Conservation (phyloP, 306 rosid genomes). For the Cucumis sativus region DNA sequence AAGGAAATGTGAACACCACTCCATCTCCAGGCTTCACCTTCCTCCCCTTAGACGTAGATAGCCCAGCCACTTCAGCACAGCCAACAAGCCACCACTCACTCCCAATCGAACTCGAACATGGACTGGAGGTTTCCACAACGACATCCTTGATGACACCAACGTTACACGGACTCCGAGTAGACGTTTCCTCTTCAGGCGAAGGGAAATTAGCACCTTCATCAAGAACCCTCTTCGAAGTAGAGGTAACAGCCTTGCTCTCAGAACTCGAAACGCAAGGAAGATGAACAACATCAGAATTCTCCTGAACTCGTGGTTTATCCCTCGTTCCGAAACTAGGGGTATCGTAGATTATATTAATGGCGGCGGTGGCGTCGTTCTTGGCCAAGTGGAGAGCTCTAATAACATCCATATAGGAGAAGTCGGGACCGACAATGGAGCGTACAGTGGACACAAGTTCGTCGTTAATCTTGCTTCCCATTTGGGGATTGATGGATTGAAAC, state of each 20-base stretch:
- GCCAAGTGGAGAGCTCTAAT: conserved; percentile 88
- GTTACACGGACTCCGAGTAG: conserved; percentile 7
- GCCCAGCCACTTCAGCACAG: conserved; percentile 45
- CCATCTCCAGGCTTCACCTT: conserved; percentile 46
- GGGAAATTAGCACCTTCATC: conserved; percentile 3
- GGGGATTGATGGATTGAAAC: conserved; percentile 18
- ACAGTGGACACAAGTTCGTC: conserved; percentile 64
- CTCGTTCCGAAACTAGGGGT: conserved; percentile 27
- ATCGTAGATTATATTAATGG: conserved; percentile 77
- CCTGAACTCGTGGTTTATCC: conserved; percentile 8
- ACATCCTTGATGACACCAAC: conserved; percentile 12
- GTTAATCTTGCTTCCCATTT: conserved; percentile 59
- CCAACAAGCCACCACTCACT: conserved; percentile 73
- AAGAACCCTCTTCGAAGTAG: conserved; percentile 6
- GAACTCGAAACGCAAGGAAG: conserved; percentile 22
- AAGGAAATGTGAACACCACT: conserved; percentile 60
- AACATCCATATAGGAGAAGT: conserved; percentile 73
- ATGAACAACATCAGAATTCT: not conserved
- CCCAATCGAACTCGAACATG: conserved; percentile 14
- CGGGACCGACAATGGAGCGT: conserved; percentile 61
- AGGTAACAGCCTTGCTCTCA: not conserved
- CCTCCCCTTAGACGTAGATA: conserved; percentile 84
- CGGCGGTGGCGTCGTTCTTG: conserved; percentile 78
- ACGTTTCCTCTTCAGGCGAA: conserved; percentile 4
- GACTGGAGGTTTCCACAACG: conserved; percentile 12